Base-by-base conservation (phyloP, 495 filamentous ascomycete species). In the Penicillium turbatum region DNA sequence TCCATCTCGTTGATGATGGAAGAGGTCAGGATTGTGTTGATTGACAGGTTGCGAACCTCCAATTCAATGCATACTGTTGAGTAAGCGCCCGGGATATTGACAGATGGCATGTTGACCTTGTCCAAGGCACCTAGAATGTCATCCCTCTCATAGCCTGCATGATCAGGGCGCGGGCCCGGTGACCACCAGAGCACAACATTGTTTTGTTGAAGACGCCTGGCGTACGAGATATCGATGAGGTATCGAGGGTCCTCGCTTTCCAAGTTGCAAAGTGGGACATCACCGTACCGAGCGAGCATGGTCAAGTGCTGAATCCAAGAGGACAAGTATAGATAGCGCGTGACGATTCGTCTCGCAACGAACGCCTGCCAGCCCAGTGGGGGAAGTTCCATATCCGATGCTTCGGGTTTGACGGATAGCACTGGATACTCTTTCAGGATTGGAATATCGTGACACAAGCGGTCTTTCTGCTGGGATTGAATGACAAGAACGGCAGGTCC, bases 161-260 rank as follows among this genome's bases (percentile, higher is more conserved):
- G 93, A 61, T 99, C 93, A 24, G 95, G 93, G 48, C 82, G 82
- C 6, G 93, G 82, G 26, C 83, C 86, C 11, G 78, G 77, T 30
- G 91, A 96, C 93, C 93, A 99, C 93, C 93, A 99, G n/a, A 99
- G 78, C 13, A 99, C 87, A 6, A 99, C 89, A 55, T 92, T 92
- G 62, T 92, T 95, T 59, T 88, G 85, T 62, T 93, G 90, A 46
- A 99, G 73, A 10, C 95, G 84, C 46, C 93, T 75, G 1, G 93
- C 93, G 69, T 97, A 99, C 3, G 93, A 89, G 39, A 99, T 82
- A 64, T 99, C 93, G 61, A 99, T 97, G 47, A 97, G 72, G 66
- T 90, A 99, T 19, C 88, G 80, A 16, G 93, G 92, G 62, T 99
- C 93, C 58, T 97, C 92, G 38, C 83, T 84, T 64, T 97, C 95